Conservation (phyloP, 2,329 filamentous ascomycete species). For the Chrysoporthe austroafricana region DNA sequence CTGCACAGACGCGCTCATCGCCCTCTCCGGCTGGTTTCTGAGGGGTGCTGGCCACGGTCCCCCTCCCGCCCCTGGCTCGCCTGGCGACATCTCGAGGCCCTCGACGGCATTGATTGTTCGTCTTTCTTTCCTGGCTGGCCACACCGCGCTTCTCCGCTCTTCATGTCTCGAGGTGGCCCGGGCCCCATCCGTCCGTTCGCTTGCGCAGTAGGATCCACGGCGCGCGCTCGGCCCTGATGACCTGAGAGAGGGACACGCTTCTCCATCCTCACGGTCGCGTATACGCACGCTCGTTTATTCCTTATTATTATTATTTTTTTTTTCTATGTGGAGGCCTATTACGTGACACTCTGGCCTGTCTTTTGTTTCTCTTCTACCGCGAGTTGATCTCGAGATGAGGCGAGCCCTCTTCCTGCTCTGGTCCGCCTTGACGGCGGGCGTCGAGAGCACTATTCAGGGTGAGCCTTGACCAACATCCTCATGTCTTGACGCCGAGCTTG, state of each 20-base stretch:
- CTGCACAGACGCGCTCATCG: not conserved
- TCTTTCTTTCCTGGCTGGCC: too few species aligned
- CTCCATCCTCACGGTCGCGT: not conserved
- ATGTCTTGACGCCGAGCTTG: not conserved
- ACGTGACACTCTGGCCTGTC: too few species aligned
- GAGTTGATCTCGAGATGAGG: constrained; percentile 15
- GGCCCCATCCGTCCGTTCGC: not conserved
- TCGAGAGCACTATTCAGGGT: constrained; percentile 11
- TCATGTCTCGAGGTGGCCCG: not conserved
- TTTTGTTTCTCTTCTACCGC: not conserved
- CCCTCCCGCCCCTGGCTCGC: too few species aligned
- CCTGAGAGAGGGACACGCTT: not conserved
- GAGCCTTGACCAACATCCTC: not conserved
- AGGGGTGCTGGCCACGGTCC: too few species aligned
- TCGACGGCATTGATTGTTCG: too few species aligned
- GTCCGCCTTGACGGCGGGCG: constrained; percentile 18
- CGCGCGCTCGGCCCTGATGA: not conserved
- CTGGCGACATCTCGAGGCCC: too few species aligned
- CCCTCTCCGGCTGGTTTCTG: too few species aligned
- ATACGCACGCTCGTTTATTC: not conserved
- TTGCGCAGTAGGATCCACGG: not conserved
- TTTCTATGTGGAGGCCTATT: not conserved
- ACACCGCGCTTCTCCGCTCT: not conserved
- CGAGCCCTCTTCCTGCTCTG: constrained; percentile 19
- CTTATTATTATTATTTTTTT: not conserved